Evolutionary conservation across 2,329 filamentous ascomycete genomes (phyloP).

Genomic region (Domatiomyces globalis): DNA sequence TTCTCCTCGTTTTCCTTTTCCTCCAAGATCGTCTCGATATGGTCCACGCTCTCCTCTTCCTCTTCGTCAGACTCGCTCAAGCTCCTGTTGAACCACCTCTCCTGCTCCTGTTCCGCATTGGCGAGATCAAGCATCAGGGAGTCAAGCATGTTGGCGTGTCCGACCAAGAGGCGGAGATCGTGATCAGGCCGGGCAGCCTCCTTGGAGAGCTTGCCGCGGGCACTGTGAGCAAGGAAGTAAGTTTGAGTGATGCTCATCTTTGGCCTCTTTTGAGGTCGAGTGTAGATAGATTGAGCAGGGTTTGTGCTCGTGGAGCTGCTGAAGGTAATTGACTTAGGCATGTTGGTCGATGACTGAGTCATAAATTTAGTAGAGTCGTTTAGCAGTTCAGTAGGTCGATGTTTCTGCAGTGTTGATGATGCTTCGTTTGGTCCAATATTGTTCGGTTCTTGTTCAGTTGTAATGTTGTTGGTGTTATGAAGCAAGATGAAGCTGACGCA

Average conservation of each 20-base stretch:
- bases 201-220: slow-evolving; percentile 83
- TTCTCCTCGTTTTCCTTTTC: slow-evolving; percentile 45
- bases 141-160: slow-evolving; percentile 96
- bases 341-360: slow-evolving; percentile 15
- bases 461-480: background rate
- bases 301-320: slow-evolving; percentile 11
- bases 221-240: slow-evolving; percentile 95
- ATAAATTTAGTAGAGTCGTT: slow-evolving; percentile 4
- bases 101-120: slow-evolving; percentile 88
- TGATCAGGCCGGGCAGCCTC: slow-evolving; percentile 86
- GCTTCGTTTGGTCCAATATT: background rate
- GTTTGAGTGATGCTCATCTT: slow-evolving; percentile 97
- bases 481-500: background rate
- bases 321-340: slow-evolving; percentile 19
- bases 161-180: slow-evolving; percentile 86
- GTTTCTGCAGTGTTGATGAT: background rate
- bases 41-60: slow-evolving; percentile 49
- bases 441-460: background rate
- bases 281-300: slow-evolving; percentile 16
- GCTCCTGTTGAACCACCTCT: slow-evolving; percentile 95
- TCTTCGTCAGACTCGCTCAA: slow-evolving; percentile 57
- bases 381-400: slow-evolving; percentile 1
- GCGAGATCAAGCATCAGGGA: slow-evolving; percentile 81
- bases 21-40: slow-evolving; percentile 59
- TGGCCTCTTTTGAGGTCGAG: slow-evolving; percentile 33